Percentiles rank a stretch among this genome's conserved stretches.
These are phyloP conservation scores for Paracamarosporium sp. DNA, from an alignment of 2,329 filamentous ascomycete species.

Conservation along the genomic window DNA sequence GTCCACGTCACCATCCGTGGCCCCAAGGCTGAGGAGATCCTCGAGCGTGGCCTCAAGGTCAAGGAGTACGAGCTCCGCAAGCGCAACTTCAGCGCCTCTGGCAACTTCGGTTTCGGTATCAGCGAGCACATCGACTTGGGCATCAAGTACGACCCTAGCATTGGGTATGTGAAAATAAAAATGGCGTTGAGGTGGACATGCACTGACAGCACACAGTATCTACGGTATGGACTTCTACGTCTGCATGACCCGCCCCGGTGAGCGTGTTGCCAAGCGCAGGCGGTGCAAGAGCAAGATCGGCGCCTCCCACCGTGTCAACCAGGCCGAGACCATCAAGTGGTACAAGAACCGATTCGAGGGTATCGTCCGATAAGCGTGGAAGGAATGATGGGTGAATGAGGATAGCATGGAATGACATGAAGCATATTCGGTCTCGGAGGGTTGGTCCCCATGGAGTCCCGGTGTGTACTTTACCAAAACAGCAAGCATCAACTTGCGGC, in stretches of 20 bases:
- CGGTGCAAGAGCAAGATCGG: slow-evolving; percentile 88
- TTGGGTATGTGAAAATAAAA: slow-evolving; percentile 38
- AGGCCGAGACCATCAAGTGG: slow-evolving; percentile 97
- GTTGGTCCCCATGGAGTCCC: slow-evolving; percentile 45
- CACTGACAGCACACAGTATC: slow-evolving; percentile 43
- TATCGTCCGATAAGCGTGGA: slow-evolving; percentile 87
- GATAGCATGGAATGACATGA: slow-evolving; percentile 38
- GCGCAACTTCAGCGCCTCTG: slow-evolving; percentile 99
- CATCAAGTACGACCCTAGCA: slow-evolving; percentile 73
- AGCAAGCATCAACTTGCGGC: slow-evolving; percentile 50
- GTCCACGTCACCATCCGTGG: slow-evolving; percentile 99
- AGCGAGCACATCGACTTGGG: slow-evolving; percentile 99
- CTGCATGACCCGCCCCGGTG: slow-evolving; percentile 99
- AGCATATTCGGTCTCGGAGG: slow-evolving; percentile 48
- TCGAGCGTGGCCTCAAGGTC: slow-evolving; percentile 99
- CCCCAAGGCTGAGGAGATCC: slow-evolving; percentile 99
- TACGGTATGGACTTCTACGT: slow-evolving; percentile 98
- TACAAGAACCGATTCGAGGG: slow-evolving; percentile 96
- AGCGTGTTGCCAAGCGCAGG: slow-evolving; percentile 95
- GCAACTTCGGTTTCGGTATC: slow-evolving; percentile 97
- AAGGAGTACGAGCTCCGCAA: slow-evolving; percentile 99
- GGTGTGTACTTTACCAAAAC: slow-evolving; percentile 50
- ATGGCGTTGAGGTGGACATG: background rate
- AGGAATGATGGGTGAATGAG: slow-evolving; percentile 22
- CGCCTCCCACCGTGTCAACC: slow-evolving; percentile 89